Evolutionary conservation across 805 yeast species (phyloP).

Genomic region (Ogataea minuta): DNA sequence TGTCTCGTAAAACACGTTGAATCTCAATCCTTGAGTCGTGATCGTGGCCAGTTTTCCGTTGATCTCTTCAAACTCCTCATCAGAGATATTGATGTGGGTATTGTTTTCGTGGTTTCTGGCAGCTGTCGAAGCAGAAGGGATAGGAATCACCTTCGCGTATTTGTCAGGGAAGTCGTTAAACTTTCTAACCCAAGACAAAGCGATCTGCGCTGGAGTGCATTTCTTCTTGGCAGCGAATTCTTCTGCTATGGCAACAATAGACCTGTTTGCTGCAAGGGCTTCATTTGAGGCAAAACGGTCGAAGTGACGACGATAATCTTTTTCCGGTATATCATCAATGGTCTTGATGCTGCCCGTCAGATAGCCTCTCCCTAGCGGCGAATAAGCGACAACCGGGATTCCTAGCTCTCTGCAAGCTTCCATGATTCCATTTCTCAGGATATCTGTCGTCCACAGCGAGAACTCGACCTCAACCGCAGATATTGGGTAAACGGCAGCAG

Average conservation of each 20-base stretch:
- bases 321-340: slow-evolving; percentile 47
- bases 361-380: slow-evolving; percentile 80
- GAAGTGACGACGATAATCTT: slow-evolving; percentile 49
- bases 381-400: slow-evolving; percentile 73
- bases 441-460: slow-evolving; percentile 66
- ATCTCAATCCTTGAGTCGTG: slow-evolving; percentile 48
- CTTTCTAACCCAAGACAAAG: slow-evolving; percentile 63
- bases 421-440: slow-evolving; percentile 60
- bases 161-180: slow-evolving; percentile 36
- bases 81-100: slow-evolving; percentile 44
- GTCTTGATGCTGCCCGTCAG: slow-evolving; percentile 61
- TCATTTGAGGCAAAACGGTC: slow-evolving; percentile 64
- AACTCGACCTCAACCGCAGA: slow-evolving; percentile 76
- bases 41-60: slow-evolving; percentile 42
- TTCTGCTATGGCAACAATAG: slow-evolving; percentile 47
- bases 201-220: slow-evolving; percentile 61
- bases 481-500: slow-evolving; percentile 54
- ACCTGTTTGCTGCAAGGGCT: slow-evolving; percentile 46
- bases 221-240: slow-evolving; percentile 46
- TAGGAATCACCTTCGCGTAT: slow-evolving; percentile 63
- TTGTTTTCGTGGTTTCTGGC: slow-evolving; percentile 63
- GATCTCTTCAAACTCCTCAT: slow-evolving; percentile 56
- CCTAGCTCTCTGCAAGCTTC: slow-evolving; percentile 53
- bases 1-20: slow-evolving; percentile 12
- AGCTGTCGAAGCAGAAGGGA: slow-evolving; percentile 71